phyloP scores from a whole-genome alignment of 2,329 filamentous ascomycete species.

The Talaromyces sp. region DNA sequence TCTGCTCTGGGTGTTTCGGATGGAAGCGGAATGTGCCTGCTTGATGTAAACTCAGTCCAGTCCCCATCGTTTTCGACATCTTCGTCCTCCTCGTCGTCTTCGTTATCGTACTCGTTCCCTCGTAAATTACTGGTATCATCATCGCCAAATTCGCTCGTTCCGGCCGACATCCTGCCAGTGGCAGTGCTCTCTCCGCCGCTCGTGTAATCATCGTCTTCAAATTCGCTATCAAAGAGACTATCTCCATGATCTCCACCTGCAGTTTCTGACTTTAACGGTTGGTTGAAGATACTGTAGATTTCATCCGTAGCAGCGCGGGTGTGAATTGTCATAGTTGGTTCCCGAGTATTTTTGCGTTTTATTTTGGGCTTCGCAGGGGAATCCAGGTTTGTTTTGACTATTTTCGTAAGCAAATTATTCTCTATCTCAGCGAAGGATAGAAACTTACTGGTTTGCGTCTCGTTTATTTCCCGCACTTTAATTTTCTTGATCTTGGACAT shows the following conservation, averaged over 20 bases:
- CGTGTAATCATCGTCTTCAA: constrained; percentile 71
- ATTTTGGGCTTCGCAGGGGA: constrained; percentile 83
- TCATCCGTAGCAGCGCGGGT: constrained; percentile 94
- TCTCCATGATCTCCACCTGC: constrained; percentile 47
- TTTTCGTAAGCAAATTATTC: constrained; percentile 20
- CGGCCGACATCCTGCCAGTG: constrained; percentile 64
- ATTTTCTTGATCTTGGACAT: constrained; percentile 58
- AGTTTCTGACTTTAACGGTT: constrained; percentile 59
- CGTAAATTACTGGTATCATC: constrained; percentile 44
- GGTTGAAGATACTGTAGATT: constrained; percentile 95
- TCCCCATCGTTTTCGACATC: constrained; percentile 51
- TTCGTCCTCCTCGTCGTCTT: constrained; percentile 28
- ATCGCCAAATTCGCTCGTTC: constrained; percentile 61
- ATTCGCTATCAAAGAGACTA: constrained; percentile 60
- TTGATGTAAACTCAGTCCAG: constrained; percentile 83
- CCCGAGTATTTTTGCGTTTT: constrained; percentile 67
- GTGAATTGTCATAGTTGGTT: constrained; percentile 98
- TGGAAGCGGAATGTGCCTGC: constrained; percentile 59
- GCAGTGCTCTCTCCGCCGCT: constrained; percentile 80
- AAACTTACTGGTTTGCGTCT: constrained; percentile 80
- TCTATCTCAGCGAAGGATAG: constrained; percentile 14
- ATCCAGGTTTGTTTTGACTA: constrained; percentile 88
- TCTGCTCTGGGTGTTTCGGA: constrained; percentile 19
- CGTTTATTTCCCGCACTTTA: constrained; percentile 73
- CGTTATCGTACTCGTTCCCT: constrained; percentile 33